Conservation (phyloP, 768 basidiomycete genomes). For the Boletus rubroflammeus region DNA sequence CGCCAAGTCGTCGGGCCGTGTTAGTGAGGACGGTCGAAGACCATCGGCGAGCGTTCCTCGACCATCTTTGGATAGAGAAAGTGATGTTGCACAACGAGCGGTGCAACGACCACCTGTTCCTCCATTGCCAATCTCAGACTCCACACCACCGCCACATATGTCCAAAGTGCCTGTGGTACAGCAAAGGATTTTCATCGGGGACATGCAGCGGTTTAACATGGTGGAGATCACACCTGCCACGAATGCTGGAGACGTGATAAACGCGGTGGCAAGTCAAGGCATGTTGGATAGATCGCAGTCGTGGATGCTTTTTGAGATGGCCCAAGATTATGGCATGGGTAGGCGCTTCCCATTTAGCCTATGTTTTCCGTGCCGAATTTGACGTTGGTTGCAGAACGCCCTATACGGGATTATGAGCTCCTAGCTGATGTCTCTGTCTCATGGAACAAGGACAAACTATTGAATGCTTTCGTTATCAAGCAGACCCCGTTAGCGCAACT, state of each 20-base stretch:
- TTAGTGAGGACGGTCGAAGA: slow-evolving; percentile 28
- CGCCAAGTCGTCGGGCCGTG: slow-evolving; percentile 17
- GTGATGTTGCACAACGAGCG: slow-evolving; percentile 22
- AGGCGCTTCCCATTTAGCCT: slow-evolving; percentile 20
- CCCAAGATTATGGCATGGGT: slow-evolving; percentile 94
- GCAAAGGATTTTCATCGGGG: slow-evolving; percentile 74
- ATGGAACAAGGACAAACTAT: slow-evolving; percentile 81
- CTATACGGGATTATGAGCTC: slow-evolving; percentile 84
- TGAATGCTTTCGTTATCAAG: slow-evolving; percentile 80
- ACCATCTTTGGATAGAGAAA: slow-evolving; percentile 22
- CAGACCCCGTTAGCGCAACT: slow-evolving; percentile 60
- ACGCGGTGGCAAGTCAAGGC: slow-evolving; percentile 61
- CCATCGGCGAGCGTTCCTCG: slow-evolving; percentile 20
- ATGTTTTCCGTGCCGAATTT: slow-evolving; percentile 7
- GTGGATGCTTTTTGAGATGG: slow-evolving; percentile 91
- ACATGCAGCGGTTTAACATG: slow-evolving; percentile 70
- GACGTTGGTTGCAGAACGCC: slow-evolving; percentile 61
- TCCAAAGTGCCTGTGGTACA: slow-evolving; percentile 41
- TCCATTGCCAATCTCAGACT: slow-evolving; percentile 34
- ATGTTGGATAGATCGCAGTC: slow-evolving; percentile 60
- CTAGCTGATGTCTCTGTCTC: slow-evolving; percentile 73
- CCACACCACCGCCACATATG: slow-evolving; percentile 31
- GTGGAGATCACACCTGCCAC: slow-evolving; percentile 68
- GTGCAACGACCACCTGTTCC: slow-evolving; percentile 37
- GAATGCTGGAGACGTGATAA: slow-evolving; percentile 69